Evolutionary conservation across 2,329 filamentous ascomycete species (phyloP).

Genomic region (Botrytis fragariae): DNA sequence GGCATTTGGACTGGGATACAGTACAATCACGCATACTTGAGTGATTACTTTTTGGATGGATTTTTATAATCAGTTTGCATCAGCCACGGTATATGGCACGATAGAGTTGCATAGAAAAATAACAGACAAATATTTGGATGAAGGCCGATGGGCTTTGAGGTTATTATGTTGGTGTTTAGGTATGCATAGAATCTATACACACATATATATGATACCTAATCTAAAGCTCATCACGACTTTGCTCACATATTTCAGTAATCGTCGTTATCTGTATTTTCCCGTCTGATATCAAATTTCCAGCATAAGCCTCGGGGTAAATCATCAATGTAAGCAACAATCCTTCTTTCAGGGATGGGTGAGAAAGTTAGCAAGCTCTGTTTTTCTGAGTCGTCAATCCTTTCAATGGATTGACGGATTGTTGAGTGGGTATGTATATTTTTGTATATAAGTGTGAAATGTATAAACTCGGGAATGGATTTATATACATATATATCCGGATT

Average conservation of each 20-base stretch:
- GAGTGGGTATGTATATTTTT: no score
- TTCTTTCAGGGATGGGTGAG: not conserved
- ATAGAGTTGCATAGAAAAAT: not conserved
- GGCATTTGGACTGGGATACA: not conserved
- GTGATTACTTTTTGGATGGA: not conserved
- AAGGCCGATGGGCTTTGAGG: not conserved
- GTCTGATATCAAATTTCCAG: not conserved
- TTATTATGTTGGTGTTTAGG: not conserved
- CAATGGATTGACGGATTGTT: not conserved
- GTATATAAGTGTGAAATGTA: not conserved
- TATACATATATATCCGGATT: not conserved
- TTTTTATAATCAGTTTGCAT: not conserved
- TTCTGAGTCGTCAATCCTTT: not conserved
- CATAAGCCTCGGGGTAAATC: not conserved
- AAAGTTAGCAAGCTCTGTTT: not conserved
- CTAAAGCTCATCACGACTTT: not conserved
- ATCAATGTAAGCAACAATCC: not conserved
- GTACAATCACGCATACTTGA: not conserved
- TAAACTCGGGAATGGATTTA: fast-evolving
- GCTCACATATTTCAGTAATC: not conserved
- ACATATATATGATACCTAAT: not conserved
- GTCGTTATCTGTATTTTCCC: not conserved
- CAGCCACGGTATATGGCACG: not conserved
- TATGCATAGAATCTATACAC: not conserved
- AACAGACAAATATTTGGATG: not conserved